Evolutionary conservation across 805 yeast species (phyloP), one percentile per base, ranked within the genome.

Genomic region (Barnettozyma botsteinii): DNA sequence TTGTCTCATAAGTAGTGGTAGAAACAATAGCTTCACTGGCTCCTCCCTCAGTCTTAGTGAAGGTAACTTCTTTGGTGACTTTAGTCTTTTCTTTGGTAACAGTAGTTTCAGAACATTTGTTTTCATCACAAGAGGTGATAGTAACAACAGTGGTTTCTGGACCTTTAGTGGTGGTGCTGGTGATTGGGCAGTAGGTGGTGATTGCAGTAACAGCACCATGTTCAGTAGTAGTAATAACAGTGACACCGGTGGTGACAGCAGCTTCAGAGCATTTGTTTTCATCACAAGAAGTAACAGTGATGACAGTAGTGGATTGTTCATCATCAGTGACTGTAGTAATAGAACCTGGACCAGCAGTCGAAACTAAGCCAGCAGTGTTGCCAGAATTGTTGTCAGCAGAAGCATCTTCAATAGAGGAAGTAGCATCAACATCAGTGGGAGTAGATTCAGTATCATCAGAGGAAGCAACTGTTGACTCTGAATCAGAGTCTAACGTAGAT

Each of bases 261-360:
- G 14, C 32, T 15, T 29, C 38, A 17, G 24, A 9, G 20, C 41
- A 38, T 11, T 14, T 36, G 33, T 29, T 29, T 14, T 28, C 33
- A 14, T 36, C 39, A 36, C 33, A 36, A 9, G 33, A 28, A n/a
- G 39, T 36, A 22, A 36, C n/a, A n/a, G n/a, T n/a, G n/a, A n/a
- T n/a, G n/a, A n/a, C n/a, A n/a, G n/a, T n/a, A n/a, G n/a, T n/a
- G 10, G 31, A 17, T n/a, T n/a, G n/a, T n/a, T n/a, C n/a, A n/a
- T n/a, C n/a, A n/a, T n/a, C n/a, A n/a, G n/a, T n/a, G n/a, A n/a
- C n/a, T n/a, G n/a, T n/a, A n/a, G n/a, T n/a, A n/a, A n/a, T n/a
- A n/a, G n/a, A n/a, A n/a, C n/a, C n/a, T n/a, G n/a, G n/a, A n/a
- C n/a, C n/a, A n/a, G n/a, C n/a, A n/a, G n/a, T n/a, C n/a, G n/a